phyloP scores from a whole-genome alignment of 331 rosid species.

The Cydonia oblonga region DNA sequence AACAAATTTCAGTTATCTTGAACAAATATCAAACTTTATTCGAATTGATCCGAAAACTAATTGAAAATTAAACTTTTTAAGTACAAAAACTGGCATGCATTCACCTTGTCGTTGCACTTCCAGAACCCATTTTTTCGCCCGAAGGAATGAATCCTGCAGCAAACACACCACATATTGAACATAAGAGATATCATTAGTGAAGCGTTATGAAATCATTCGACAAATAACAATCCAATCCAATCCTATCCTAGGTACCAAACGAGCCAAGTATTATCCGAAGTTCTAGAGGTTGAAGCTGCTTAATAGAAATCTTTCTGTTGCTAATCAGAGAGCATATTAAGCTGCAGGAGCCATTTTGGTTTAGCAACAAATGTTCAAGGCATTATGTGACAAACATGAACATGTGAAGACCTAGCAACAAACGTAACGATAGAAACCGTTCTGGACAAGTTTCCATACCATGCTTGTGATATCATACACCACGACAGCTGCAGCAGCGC shows the following conservation, averaged over 20 bases:
- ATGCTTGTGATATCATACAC: slow-evolving; percentile 74
- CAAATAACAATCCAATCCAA: background rate
- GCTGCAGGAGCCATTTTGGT: background rate
- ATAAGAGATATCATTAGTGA: background rate
- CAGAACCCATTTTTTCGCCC: slow-evolving; percentile 80
- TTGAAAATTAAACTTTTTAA: too few relatives aligned
- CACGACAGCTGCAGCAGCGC: slow-evolving; percentile 82
- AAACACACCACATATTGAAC: slow-evolving; percentile 3
- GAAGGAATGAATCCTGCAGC: slow-evolving; percentile 54
- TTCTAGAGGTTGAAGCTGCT: background rate
- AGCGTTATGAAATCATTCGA: background rate
- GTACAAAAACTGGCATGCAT: background rate
- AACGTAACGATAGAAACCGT: too few relatives aligned
- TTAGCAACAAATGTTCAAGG: background rate
- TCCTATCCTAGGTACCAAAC: background rate
- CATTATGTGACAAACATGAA: background rate
- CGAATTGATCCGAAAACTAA: background rate
- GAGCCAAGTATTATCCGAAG: background rate
- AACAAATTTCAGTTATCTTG: background rate
- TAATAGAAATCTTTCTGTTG: background rate
- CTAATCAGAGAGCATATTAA: background rate
- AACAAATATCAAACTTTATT: background rate
- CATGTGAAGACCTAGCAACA: background rate
- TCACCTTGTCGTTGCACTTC: slow-evolving; percentile 87
- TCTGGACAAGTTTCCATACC: slow-evolving; percentile 16